Base-by-base conservation (phyloP, 2,329 filamentous ascomycete species). In the Nigrospora sphaerica region DNA sequence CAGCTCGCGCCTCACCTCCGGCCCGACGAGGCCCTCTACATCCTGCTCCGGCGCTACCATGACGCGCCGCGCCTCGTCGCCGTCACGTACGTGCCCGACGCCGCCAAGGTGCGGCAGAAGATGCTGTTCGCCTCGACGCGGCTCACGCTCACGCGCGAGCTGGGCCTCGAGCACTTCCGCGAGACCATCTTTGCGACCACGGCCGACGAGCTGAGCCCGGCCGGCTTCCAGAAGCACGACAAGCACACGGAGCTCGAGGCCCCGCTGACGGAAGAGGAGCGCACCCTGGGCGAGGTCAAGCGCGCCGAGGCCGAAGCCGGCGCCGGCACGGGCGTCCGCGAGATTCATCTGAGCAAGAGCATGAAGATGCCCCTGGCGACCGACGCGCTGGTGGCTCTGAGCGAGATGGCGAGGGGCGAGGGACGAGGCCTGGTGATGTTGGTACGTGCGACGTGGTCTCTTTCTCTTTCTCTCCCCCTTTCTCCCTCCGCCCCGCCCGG, bases 91-190 rank as follows among this genome's bases (percentile, higher is more conserved):
- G 81, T 93, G 6, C 88, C 88, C 23, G 86, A 92, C 64, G 62
- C 79, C 1, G 88, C 88, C 35, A 85, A 84, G 28, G 87, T 93
- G 47, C 82, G 88, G 35, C 85, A 89, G 63, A 93, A 93, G 74
- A 93, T 88, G 84, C 77, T 93, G 18, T 91, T 92, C 63, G 87
- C 88, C 6, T 80, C 82, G 19, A 91, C 88, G 28, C 78, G 86
- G 11, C 72, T 91, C 56, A 87, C 86, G 0, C 74, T 93, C 1
- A 78, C 85, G 42, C 78, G 87, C 37, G 86, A 92, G 66, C 73
- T 93, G 11, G 88, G 88, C 39, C 78, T 81, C 45, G 87, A 93
- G 63, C 77, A 88, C 57, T 92, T 93, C 66, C 72, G 83, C 44
- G 85, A 91, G 62, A 85, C 80, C 19, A 73, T 92, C 37, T 89